Percentiles rank a stretch among this genome's conserved stretches.
phyloP scores from a whole-genome alignment of 495 filamentous ascomycete genomes.

The Talaromyces borbonicus region DNA sequence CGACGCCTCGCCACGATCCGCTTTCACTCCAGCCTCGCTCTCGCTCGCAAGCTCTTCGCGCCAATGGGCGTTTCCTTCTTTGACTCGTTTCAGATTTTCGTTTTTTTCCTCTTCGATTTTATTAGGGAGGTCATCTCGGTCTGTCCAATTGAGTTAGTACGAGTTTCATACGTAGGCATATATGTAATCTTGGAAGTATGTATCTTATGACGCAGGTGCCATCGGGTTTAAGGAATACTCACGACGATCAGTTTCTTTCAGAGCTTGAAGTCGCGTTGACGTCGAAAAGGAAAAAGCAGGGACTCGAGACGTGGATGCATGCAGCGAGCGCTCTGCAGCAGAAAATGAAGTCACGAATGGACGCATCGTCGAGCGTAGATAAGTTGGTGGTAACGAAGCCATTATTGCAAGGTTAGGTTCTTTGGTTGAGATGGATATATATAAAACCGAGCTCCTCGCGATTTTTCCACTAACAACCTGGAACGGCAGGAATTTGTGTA shows the following conservation, averaged over 20 bases:
- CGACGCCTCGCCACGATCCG: constrained; percentile 69
- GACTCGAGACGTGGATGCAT: not conserved
- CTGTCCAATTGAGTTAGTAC: constrained; percentile 12
- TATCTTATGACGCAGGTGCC: too few relatives aligned
- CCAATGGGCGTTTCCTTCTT: constrained; percentile 72
- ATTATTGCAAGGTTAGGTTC: too few relatives aligned
- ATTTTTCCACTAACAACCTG: too few relatives aligned
- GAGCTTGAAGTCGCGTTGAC: constrained; percentile 14
- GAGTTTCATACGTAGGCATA: not conserved
- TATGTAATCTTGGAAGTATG: too few relatives aligned
- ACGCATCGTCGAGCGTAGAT: not conserved
- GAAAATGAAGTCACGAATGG: constrained; percentile 13
- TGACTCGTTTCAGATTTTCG: constrained; percentile 56
- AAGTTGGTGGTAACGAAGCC: not conserved
- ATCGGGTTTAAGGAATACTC: constrained; percentile 6
- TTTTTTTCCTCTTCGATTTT: constrained; percentile 64
- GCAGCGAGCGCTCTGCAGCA: not conserved
- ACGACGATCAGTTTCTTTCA: constrained; percentile 32
- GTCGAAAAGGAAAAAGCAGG: constrained; percentile 28
- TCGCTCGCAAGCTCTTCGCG: constrained; percentile 68
- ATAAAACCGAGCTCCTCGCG: too few relatives aligned
- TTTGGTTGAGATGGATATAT: too few relatives aligned
- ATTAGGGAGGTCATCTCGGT: constrained; percentile 28
- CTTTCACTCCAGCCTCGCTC: constrained; percentile 66
- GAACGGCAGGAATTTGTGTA: too few relatives aligned